Conservation (phyloP, 2,329 filamentous ascomycete genomes). For the Aureobasidium leucospermi region DNA sequence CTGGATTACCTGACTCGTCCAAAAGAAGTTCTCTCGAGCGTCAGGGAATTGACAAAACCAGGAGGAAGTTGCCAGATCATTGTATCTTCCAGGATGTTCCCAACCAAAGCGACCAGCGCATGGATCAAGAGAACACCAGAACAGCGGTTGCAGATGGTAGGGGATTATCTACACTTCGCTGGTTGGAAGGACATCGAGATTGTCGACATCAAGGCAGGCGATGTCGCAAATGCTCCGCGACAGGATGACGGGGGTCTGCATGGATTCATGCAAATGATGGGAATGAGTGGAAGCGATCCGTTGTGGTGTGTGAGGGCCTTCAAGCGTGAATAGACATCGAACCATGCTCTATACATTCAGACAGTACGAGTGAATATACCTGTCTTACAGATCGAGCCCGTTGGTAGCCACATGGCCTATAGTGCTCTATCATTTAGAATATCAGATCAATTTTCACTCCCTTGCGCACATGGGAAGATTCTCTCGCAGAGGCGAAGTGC, state of each 20-base stretch:
- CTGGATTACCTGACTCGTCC: slow-evolving; percentile 46
- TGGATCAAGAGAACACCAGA: slow-evolving; percentile 42
- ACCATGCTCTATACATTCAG: too few relatives aligned
- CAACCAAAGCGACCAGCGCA: slow-evolving; percentile 40
- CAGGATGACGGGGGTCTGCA: slow-evolving; percentile 19
- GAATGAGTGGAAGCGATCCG: slow-evolving; percentile 33
- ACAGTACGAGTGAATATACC: too few relatives aligned
- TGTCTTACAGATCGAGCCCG: too few relatives aligned
- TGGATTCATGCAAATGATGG: slow-evolving; percentile 27
- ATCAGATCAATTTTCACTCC: background rate
- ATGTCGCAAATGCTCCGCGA: slow-evolving; percentile 14
- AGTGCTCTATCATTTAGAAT: background rate
- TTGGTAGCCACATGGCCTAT: too few relatives aligned
- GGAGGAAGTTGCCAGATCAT: slow-evolving; percentile 44
- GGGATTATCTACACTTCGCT: slow-evolving; percentile 45
- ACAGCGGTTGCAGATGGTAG: slow-evolving; percentile 43
- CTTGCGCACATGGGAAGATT: background rate
- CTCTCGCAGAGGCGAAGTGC: background rate
- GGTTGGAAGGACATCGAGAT: slow-evolving; percentile 48
- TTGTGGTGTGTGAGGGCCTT: slow-evolving; percentile 37
- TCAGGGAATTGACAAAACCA: slow-evolving; percentile 33
- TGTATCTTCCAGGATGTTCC: slow-evolving; percentile 47
- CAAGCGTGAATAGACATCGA: background rate
- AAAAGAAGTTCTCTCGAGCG: slow-evolving; percentile 36
- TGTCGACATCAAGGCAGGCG: slow-evolving; percentile 35